Base-by-base conservation (phyloP, 1,139 yeast species). In the Pichia norvegensis region DNA sequence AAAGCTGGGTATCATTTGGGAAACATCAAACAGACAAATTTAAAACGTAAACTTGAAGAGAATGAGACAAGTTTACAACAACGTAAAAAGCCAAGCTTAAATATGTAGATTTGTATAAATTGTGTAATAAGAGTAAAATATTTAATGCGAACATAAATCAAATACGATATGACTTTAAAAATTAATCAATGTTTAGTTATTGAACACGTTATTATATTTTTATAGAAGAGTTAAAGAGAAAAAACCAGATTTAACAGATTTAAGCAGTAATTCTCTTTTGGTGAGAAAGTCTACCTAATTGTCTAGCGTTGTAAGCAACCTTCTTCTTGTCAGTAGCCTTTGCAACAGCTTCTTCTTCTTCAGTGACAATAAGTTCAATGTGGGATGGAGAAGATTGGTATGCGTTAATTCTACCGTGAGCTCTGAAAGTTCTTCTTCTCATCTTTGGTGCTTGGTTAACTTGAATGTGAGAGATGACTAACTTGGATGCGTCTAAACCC, bases 401-500 rank as follows among this genome's bases (percentile, higher is more conserved):
- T 66, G 96, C 95, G 77, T 90, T 92, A 73, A 88, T 86, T 83
- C 97, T 90, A 85, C 99, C 99, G 84, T 92, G 98, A 67, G 98
- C 98, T 84, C 99, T 92, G 96, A 79, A 94, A 70, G 98, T 92
- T 80, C 99, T 88, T 81, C 98, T 92, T 82, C 98, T 94, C 80
- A 87, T 95, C 80, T 88, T 88, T 78, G 98, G 98, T 67, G 98
- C 98, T 74, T 88, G 96, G 95, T 92, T 94, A 68, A 92, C 98
- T 81, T 94, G 98, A 70, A 94, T 90, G 86, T 92, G 97, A 66
- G 95, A 82, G 69, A 92, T 81, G 76, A 83, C 85, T 73, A 92
- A 85, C 72, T 84, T 86, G 67, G 94, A 79, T 65, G 85, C 81
- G 71, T 92, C 97, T 75, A 92, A 87, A 68, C 98, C 98, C 82